Base-by-base conservation (phyloP, 1,139 yeast genomes). In the Candida freyschussii region DNA sequence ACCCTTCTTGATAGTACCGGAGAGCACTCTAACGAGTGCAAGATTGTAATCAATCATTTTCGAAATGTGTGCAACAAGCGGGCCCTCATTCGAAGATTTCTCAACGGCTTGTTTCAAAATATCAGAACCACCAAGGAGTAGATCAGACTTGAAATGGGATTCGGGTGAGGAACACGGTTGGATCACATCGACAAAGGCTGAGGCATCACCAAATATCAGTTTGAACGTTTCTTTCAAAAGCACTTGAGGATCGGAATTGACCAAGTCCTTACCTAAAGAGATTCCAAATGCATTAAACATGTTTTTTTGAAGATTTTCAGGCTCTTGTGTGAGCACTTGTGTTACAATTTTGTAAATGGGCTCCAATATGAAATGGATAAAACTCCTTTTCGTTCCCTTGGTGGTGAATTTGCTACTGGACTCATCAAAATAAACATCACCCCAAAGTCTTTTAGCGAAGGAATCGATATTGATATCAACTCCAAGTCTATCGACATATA, bases 281-380 rank as follows among this genome's bases (percentile, higher is more conserved):
- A 78, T 57, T 1, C 66, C 61, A 44, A 79, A 73, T 24, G 69
- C 60, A 2, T 62, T 50, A 53, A 67, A 65, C 20, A 85, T 57
- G 17, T 73, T 52, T 4, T 45, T 44, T 7, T 60, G 53, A 13
- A 75, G 53, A 0, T 64, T 66, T 3, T 59, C 56, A 2, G 71
- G 59, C 19, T 74, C 74, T 22, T 72, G 62, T 0, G 87, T 73
- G 9, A 91, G 48, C 0, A 84, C 63, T 25, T 75, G 69, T 0
- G 86, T 67, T 30, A 79, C 62, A 5, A 89, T 55, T 52, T 91
- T 89, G 60, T 89, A 91, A 6, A 93, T 50, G 0, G 98, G 98
- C 13, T 74, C 77, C 13, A 87, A 60, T 8, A 91, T 66, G 45
- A 87, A 82, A 38, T 72, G 69, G 11, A 75, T 71, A 55, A 89